A percentile compares a stretch with the other conserved stretches of the same genome.
Evolutionary conservation across 805 yeast genomes (phyloP).

Genomic region (Candida qinlingensis): DNA sequence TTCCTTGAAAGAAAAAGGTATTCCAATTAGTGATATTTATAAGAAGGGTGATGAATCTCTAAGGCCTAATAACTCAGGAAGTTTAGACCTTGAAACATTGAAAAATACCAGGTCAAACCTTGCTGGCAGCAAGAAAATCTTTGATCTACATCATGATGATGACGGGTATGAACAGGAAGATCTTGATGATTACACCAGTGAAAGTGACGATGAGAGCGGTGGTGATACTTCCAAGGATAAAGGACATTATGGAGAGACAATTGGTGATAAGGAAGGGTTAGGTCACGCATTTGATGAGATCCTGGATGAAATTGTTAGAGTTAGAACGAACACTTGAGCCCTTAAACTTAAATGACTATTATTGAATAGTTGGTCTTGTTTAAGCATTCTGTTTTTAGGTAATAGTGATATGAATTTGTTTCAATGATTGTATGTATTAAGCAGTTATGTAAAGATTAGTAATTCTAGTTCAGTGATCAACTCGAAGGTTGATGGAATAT

Average conservation of each 20-base stretch:
- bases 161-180: neutral
- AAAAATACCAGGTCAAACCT: slow-evolving; percentile 14
- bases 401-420: neutral
- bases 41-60: slow-evolving; percentile 12
- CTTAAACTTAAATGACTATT: neutral
- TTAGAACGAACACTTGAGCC: slow-evolving; percentile 4
- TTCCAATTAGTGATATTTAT: slow-evolving; percentile 31
- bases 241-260: neutral
- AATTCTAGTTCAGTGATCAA: neutral
- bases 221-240: neutral
- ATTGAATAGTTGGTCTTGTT: no score
- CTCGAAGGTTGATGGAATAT: no score
- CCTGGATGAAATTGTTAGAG: slow-evolving; percentile 8
- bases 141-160: neutral
- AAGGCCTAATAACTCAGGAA: neutral
- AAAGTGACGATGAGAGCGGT: slow-evolving; percentile 1
- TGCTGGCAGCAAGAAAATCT: neutral
- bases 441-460: neutral
- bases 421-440: neutral
- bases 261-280: slow-evolving; percentile 2
- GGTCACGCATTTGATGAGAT: slow-evolving; percentile 11
- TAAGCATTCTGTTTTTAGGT: no score
- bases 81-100: slow-evolving; percentile 17
- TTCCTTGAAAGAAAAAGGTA: slow-evolving; percentile 35
- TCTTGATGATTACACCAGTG: neutral